Evolutionary conservation across 2,329 filamentous ascomycete genomes (phyloP), one percentile per base, ranked within the genome.

Genomic region (Talaromyces sp.): DNA sequence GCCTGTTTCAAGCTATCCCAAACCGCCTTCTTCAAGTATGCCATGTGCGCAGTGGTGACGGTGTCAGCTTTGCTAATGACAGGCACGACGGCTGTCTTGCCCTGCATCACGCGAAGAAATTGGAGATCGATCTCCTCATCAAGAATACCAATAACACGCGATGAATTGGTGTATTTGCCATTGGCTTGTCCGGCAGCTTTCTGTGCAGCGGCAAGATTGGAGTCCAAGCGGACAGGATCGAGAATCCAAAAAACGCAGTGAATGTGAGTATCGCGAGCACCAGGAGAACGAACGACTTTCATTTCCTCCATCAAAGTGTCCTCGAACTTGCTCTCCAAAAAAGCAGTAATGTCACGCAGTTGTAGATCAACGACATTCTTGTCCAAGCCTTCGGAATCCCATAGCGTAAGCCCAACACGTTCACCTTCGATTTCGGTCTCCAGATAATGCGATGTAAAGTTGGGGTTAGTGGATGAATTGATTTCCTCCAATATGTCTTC

Each of bases 221-320:
- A 85, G 73, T 97, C 93, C 27, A 99, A 87, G 54, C 91, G 89
- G 61, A 88, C 83, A 1, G 95, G 95, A 75, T 99, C 95, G 63
- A 99, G 87, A 63, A 99, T 82, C 64, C 98, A 84, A 79, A 99
- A 97, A 37, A 93, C 93, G 70, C 92, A 96, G 76, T 99, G 95
- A 69, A 99, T 97, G 77, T 99, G 95, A 60, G 94, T 97, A 81
- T 99, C 95, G 76, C 93, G 91, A 69, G 92, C 90, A 64, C 93
- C 94, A 31, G 95, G 94, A 62, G 93, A 93, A 72, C 95, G 90
- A 67, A 97, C 85, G 56, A 99, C 93, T 82, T 97, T 98, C 85
- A 96, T 96, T 82, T 99, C 95, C 79, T 99, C 95, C 58, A 88
- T 88, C 76, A 99, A 96, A 0, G 95, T 98, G 74, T 99, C 95